Conservation (phyloP, 345 rosid genomes). For the Rhizophora apiculata region DNA sequence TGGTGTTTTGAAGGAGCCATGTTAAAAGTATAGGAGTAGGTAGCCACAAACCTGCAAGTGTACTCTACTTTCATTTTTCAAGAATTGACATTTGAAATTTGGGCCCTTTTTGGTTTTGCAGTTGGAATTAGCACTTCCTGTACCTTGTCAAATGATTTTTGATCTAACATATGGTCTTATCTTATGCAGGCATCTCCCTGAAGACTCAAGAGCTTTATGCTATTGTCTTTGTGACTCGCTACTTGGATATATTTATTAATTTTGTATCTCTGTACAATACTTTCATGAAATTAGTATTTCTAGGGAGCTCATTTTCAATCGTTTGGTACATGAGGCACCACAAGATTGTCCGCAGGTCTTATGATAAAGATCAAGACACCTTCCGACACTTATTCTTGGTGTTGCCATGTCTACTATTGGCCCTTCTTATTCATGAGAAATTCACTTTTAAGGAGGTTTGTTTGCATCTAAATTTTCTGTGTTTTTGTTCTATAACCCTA, state of each 20-base stretch:
- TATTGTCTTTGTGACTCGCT: constrained; percentile 65
- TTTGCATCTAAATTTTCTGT: neutral
- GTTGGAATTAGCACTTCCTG: neutral
- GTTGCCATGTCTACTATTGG: constrained; percentile 65
- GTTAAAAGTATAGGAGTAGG: no score
- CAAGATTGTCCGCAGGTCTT: constrained; percentile 66
- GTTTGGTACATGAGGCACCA: constrained; percentile 83
- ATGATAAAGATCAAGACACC: constrained; percentile 59
- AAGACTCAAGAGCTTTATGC: constrained; percentile 89
- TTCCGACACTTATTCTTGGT: constrained; percentile 51
- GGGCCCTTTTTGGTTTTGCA: neutral
- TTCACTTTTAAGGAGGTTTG: constrained; percentile 68
- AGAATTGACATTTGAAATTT: neutral
- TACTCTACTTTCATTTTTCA: no score
- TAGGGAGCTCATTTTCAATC: constrained; percentile 76
- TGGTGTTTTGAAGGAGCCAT: no score
- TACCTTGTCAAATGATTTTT: neutral
- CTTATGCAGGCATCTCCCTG: constrained; percentile 62
- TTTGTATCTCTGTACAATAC: constrained; percentile 70
- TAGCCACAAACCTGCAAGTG: no score
- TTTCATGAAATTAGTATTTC: constrained; percentile 68
- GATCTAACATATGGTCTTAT: neutral
- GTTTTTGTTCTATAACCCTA: neutral
- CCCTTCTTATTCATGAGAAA: constrained; percentile 61
- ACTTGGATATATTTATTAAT: constrained; percentile 74